Evolutionary conservation across 2,329 filamentous ascomycete species (phyloP).

Genomic region (Sporothrix humicola): DNA sequence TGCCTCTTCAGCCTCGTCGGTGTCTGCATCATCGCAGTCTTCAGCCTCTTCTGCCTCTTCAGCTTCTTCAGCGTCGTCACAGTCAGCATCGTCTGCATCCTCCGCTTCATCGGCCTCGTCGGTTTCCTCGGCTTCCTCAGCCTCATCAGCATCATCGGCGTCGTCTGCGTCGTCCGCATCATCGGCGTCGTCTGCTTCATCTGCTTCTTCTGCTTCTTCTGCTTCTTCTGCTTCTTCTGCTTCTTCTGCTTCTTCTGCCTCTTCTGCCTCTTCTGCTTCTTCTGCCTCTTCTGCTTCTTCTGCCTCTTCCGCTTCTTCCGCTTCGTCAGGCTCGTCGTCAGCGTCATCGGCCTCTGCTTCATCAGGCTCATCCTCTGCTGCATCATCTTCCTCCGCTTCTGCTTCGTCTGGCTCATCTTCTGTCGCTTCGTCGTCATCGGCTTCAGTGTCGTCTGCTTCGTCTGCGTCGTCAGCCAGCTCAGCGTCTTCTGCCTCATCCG

Average conservation of each 20-base stretch:
- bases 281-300: neutral
- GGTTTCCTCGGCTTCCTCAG: no score
- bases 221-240: neutral
- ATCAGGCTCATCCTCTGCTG: neutral
- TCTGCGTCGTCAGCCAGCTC: neutral
- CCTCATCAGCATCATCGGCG: no score
- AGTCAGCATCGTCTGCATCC: no score
- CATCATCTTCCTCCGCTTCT: neutral
- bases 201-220: neutral
- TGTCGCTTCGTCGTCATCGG: neutral
- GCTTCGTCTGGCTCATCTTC: neutral
- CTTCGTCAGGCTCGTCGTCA: neutral
- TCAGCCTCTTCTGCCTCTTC: neutral
- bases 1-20: neutral
- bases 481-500: no score
- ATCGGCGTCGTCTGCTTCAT: neutral
- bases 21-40: neutral
- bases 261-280: neutral
- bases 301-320: neutral
- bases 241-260: neutral
- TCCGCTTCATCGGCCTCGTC: no score
- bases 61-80: no score
- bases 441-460: neutral
- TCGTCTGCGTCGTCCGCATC: no score
- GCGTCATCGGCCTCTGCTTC: neutral